Evolutionary conservation across 2,329 filamentous ascomycete species (phyloP), one percentile per base, ranked within the genome.

Genomic region (Botrytis sinoallii): DNA sequence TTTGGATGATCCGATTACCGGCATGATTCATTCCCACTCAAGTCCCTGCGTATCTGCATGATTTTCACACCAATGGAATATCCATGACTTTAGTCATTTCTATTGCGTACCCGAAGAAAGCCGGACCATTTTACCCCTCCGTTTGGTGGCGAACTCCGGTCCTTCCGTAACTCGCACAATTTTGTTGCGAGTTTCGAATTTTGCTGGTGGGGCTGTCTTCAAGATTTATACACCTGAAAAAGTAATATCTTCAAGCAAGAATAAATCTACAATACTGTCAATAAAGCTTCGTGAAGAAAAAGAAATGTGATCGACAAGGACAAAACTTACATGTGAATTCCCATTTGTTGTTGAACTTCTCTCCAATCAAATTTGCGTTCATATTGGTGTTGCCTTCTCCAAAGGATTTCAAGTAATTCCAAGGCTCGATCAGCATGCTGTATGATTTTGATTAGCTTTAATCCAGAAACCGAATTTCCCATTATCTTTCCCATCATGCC

Each of bases 311-410:
- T 22, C 1, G 25, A 32, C 44, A 8, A 40, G 35, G 9, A 52
- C 10, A 69, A 76, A 76, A 77, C 65, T 66, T 72, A 80, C 79
- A 80, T 75, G 66, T 79, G 77, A 40, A 80, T 78, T 6, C 76
- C 79, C 78, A 80, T 79, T 40, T 80, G 79, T n/a, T 70, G 74
- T 67, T 80, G 79, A 20, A 80, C 77, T 64, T 77, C 68, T 74
- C 79, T 76, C 79, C 79, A 80, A 66, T 80, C 79, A 57, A 77
- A 80, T 65, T 80, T 80, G 1, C 71, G 73, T 38, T 74, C 75
- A 70, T 79, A 80, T 73, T 79, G 77, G 73, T 79, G 79, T 59
- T 81, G 79, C 71, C 78, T 74, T 40, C 77, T 77, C 79, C 79
- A 81, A 22, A 81, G 73, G 20, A 80, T 76, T 72, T 81, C 79